Base-by-base conservation (phyloP, 2,329 filamentous ascomycete species). In the Rugonectria rugulosa region DNA sequence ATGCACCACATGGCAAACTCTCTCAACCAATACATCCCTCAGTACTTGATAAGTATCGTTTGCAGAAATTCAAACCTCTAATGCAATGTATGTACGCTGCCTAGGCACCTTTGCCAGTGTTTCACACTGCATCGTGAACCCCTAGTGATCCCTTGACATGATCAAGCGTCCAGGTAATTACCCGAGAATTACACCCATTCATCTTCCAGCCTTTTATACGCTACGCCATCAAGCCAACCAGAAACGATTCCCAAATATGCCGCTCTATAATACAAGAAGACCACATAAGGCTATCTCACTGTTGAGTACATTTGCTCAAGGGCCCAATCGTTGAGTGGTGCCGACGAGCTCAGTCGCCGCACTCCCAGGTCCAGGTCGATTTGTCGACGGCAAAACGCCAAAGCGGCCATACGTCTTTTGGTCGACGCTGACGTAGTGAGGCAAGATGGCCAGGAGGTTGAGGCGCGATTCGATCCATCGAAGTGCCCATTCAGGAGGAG, bases 331-430 rank as follows among this genome's bases (percentile, higher is more conserved):
- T 71, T 92, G 89, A 20, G 81, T 82, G 44, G 79, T 82, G 23
- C 74, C 73, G 8, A 90, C 78, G 55, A 90, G 83, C 50, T 86
- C 86, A 64, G 89, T 78, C 1, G 81, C 78, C 14, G 81, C 72
- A 59, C 78, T 76, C 6, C 75, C 68, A 29, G 73, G 68, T 44
- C 70, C 68, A 21, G 73, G 66, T 15, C 74, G 70, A 50, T 73
- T 71, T 34, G 67, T 79, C 2, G 86, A 82, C 3, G 93, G 94
- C 53, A 98, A 78, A 12, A 97, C 90, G 2, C 94, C 94, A 67
- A 96, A 97, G 48, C 94, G 84, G 7, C 94, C 94, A 68, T 94
- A 97, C 6, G 91, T 97, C 81, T 97, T 97, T 75, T 97, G 93
- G 69, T 98, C 94, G 14, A 97, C 88, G 53, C 91, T 96, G 42